These are phyloP conservation scores for Aspergillus flavus DNA, from an alignment of 2,329 filamentous ascomycete species.

Conservation along the genomic window DNA sequence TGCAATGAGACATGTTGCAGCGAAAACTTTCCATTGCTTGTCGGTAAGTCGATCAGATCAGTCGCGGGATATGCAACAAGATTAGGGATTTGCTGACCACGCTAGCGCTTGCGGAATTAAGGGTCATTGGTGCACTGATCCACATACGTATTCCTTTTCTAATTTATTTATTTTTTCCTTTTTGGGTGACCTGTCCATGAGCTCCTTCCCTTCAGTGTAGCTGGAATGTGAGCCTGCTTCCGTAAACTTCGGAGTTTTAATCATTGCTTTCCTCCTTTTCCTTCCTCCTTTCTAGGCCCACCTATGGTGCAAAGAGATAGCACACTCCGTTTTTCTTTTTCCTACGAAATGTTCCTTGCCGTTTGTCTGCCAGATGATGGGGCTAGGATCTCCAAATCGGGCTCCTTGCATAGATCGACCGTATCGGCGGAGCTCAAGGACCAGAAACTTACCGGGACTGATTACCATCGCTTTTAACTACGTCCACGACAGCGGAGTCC, in stretches of 20 bases:
- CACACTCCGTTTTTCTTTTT: neutral
- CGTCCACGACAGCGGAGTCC: too few species aligned
- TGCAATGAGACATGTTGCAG: neutral
- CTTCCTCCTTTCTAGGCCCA: neutral
- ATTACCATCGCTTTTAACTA: neutral
- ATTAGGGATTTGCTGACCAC: neutral
- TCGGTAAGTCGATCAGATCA: neutral
- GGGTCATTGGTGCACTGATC: neutral
- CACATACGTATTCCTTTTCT: neutral
- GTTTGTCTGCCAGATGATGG: neutral
- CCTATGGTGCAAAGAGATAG: neutral
- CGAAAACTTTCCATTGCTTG: neutral
- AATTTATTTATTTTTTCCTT: neutral
- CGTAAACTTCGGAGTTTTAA: neutral
- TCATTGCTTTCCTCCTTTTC: neutral
- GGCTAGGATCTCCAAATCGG: neutral
- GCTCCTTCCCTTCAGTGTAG: neutral
- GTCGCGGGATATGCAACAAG: neutral
- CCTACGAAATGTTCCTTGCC: neutral
- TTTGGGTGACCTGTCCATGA: neutral
- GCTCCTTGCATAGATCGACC: conserved; percentile 14
- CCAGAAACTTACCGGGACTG: neutral
- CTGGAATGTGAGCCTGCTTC: neutral
- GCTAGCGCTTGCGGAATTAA: neutral
- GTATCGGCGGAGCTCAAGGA: neutral